Base-by-base conservation (phyloP, 495 filamentous ascomycete genomes). In the Zalerion maritima region DNA sequence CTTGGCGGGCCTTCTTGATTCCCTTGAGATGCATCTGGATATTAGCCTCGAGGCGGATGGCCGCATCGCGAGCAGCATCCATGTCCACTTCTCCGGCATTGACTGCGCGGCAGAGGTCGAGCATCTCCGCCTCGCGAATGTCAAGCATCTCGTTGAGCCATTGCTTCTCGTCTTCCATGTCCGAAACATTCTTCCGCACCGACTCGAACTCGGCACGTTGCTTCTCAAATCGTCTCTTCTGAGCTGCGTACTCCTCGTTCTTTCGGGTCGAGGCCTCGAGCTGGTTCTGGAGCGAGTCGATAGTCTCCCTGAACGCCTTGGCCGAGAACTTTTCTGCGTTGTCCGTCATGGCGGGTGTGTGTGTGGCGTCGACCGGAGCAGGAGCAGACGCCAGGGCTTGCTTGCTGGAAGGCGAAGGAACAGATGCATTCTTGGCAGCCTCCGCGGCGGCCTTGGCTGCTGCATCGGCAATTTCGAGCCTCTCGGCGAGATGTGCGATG, bases 11-110 rank as follows among this genome's bases (percentile, higher is more conserved):
- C 33, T 59, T 40, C 44, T 96, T 91, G 12, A 78, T 78, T 49
- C 92, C 89, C 45, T 93, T 83, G 50, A 81, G 81, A 44, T 96
- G 85, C 89, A 97, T 97, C 49, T 96, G 81, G 11, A 97, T 65
- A 42, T 89, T 94, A 12, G 91, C 80, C 45, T 81, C 84, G 33
- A 97, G 69, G 5, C 89, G 75, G 40, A 94, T 94, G 18, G 85
- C 83, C 6, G 84, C 81, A 48, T 96, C 85, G 36, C 76, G 78
- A 32, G 94, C 76, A 10, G 68, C 64, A 35, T 79, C 67, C 19
- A 67, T 64, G 55, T 94, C 74, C 47, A 78, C 84, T 21, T 64
- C 56, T 2, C 84, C 78, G 30, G 73, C 57, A 6, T 75, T 73
- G 18, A 96, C 64, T 8, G 75, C 76, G 30, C 69, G 64, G 49